Percentiles rank a stretch among this genome's conserved stretches.
phyloP scores from a whole-genome alignment of 305 asterid species.

The Solanum chacoense region DNA sequence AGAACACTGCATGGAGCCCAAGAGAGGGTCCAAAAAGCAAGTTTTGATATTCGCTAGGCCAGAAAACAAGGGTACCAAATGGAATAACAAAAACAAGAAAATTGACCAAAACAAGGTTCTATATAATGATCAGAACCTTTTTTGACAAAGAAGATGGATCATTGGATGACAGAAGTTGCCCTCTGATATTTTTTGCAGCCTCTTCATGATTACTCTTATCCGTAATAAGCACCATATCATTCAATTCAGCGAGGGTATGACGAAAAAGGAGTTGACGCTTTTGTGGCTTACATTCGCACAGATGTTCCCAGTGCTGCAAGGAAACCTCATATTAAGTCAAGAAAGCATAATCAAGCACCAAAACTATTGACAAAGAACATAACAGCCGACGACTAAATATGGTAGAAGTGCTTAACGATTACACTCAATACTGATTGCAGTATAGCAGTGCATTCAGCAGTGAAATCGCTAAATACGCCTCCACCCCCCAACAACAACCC shows the following conservation, averaged over 20 bases:
- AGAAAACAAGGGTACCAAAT: not conserved
- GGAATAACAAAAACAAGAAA: not conserved
- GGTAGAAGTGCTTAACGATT: not conserved
- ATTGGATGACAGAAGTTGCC: slow-evolving; percentile 25
- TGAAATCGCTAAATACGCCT: not conserved
- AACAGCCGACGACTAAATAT: not conserved
- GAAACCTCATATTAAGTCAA: slow-evolving; percentile 2
- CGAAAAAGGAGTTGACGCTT: slow-evolving; percentile 71
- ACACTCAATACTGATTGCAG: not conserved
- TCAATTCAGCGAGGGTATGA: slow-evolving; percentile 70
- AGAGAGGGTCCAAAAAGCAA: not conserved
- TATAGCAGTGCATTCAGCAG: not conserved
- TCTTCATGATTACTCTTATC: slow-evolving; percentile 29
- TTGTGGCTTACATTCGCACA: slow-evolving; percentile 82
- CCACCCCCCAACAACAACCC: not conserved
- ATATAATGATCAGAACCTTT: slow-evolving; percentile 38
- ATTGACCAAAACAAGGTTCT: not conserved
- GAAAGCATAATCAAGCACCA: not conserved
- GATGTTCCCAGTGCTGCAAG: slow-evolving; percentile 89
- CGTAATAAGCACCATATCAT: slow-evolving; percentile 42
- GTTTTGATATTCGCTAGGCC: not conserved
- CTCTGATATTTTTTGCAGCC: slow-evolving; percentile 24
- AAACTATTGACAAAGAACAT: not conserved
- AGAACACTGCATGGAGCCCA: not conserved
- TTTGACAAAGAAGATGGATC: slow-evolving; percentile 37